Conservation (phyloP, 192 early-diverging fungal species). For the Gaertneriomyces sp. region DNA sequence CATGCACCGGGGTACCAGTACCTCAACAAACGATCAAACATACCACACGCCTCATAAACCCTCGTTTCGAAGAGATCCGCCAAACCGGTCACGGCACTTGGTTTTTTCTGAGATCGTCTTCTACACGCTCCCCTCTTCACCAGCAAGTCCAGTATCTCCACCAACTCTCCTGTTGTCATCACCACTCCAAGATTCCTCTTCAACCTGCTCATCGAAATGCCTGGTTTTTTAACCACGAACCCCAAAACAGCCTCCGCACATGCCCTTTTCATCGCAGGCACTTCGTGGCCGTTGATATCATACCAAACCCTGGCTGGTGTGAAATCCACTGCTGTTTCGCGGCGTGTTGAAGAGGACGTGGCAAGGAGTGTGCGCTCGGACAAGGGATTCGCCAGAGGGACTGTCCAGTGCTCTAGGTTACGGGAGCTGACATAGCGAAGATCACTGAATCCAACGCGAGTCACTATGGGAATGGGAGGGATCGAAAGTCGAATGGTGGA, state of each 20-base stretch:
- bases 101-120: slow-evolving; percentile 24
- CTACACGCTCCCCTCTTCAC: slow-evolving; percentile 29
- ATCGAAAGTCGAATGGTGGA: slow-evolving; percentile 1
- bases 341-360: neutral
- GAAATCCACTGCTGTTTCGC: neutral
- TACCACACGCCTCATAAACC: no score
- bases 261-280: slow-evolving; percentile 28
- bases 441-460: slow-evolving; percentile 14
- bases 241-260: slow-evolving; percentile 41
- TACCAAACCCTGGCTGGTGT: slow-evolving; percentile 37
- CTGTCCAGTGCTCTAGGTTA: slow-evolving; percentile 12
- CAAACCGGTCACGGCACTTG: slow-evolving; percentile 7
- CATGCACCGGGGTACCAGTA: no score
- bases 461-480: slow-evolving; percentile 1
- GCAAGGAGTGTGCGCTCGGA: slow-evolving; percentile 4
- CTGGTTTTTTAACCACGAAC: slow-evolving; percentile 36
- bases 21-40: no score
- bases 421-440: slow-evolving; percentile 6
- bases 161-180: slow-evolving; percentile 37
- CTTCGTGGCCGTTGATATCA: slow-evolving; percentile 33
- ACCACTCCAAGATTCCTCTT: slow-evolving; percentile 9
- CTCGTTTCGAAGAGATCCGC: no score
- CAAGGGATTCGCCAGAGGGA: slow-evolving; percentile 11
- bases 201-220: slow-evolving; percentile 22
- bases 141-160: slow-evolving; percentile 33